Conservation (phyloP, 2,329 filamentous ascomycete genomes). For the Aspergillus proliferans region DNA sequence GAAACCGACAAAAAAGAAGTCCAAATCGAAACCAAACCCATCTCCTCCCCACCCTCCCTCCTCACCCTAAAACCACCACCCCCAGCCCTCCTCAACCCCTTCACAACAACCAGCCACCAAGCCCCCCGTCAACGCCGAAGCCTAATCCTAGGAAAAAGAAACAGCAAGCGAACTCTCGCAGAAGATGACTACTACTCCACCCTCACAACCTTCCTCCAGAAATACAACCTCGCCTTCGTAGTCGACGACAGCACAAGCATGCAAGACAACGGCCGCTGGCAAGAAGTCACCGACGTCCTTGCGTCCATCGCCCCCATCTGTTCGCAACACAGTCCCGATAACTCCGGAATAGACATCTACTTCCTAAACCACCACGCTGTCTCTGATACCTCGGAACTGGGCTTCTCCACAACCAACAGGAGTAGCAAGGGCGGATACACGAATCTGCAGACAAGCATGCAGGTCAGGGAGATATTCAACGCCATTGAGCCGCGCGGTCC, state of each 20-base stretch:
- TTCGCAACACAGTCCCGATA: constrained; percentile 58
- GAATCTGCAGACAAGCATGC: constrained; percentile 53
- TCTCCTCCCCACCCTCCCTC: too few relatives aligned
- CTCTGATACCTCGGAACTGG: neutral
- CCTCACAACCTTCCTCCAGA: constrained; percentile 56
- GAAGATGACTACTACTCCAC: neutral
- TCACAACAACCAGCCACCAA: neutral
- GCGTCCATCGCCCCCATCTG: constrained; percentile 74
- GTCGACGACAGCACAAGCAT: constrained; percentile 92
- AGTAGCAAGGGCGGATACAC: constrained; percentile 52
- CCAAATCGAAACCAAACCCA: too few relatives aligned
- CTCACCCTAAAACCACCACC: too few relatives aligned
- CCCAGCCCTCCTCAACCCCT: too few relatives aligned
- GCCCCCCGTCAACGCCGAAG: neutral
- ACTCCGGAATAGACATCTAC: constrained; percentile 82
- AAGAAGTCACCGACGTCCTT: constrained; percentile 65
- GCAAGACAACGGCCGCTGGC: constrained; percentile 64
- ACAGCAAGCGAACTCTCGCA: neutral
- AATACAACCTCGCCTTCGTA: constrained; percentile 82
- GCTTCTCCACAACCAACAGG: constrained; percentile 24
- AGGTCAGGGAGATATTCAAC: constrained; percentile 66
- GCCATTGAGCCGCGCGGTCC: constrained; percentile 56
- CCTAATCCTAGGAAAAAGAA: neutral
- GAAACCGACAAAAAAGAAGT: too few relatives aligned
- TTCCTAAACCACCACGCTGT: constrained; percentile 66